Evolutionary conservation across 495 filamentous ascomycete species (phyloP).

Genomic region (Aspergillus diversus): DNA sequence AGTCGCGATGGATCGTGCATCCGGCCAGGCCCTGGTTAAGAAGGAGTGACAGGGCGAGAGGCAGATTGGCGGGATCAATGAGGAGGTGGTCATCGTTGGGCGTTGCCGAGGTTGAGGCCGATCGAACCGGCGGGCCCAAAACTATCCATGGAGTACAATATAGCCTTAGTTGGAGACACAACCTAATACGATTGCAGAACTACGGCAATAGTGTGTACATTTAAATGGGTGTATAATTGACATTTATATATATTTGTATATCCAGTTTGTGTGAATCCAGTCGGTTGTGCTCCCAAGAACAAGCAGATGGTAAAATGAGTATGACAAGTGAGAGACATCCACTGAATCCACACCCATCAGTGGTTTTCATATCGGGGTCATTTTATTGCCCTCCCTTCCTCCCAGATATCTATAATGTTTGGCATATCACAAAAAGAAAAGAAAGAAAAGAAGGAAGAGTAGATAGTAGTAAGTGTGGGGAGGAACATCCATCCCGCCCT

Average conservation of each 20-base stretch:
- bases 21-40: not conserved
- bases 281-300: not conserved
- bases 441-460: constrained; percentile 10
- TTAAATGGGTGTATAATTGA: not conserved
- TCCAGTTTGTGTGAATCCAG: constrained; percentile 3
- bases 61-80: not conserved
- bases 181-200: not conserved
- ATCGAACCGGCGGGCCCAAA: not conserved
- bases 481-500: not conserved
- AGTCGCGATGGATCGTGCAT: not conserved
- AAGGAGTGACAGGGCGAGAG: too few species aligned
- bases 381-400: not conserved
- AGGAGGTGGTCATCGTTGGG: not conserved
- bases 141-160: not conserved
- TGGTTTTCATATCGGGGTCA: constrained; percentile 1
- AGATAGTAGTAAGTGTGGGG: constrained; percentile 4
- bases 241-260: not conserved
- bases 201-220: not conserved
- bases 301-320: not conserved
- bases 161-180: not conserved
- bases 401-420: constrained; percentile 18
- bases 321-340: not conserved
- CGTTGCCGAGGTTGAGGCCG: not conserved
- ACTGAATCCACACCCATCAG: not conserved
- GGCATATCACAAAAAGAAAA: constrained; percentile 16